Conservation (phyloP, 306 rosid genomes). For the Rubus parviflorus region DNA sequence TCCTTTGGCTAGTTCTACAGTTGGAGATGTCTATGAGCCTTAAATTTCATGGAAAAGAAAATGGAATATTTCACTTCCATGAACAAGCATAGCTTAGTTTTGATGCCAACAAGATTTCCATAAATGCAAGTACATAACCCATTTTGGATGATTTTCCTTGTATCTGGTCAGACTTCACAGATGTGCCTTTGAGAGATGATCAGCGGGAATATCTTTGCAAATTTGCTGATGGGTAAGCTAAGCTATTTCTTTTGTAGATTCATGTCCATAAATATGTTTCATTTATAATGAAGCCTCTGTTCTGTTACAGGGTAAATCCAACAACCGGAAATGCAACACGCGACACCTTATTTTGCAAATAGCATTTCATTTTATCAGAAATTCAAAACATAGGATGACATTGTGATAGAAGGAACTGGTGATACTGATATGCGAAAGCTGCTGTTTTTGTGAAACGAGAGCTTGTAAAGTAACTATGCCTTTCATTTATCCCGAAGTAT, state of each 20-base stretch:
- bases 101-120: not conserved
- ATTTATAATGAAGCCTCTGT: constrained; percentile 20
- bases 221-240: constrained; percentile 86
- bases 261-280: constrained; percentile 20
- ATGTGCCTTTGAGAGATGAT: constrained; percentile 93
- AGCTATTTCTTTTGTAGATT: constrained; percentile 6
- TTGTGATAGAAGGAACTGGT: constrained; percentile 26
- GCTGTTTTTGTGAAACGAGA: constrained; percentile 28
- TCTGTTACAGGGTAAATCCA: constrained; percentile 69
- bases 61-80: not conserved
- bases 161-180: constrained; percentile 73
- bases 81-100: not conserved
- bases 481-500: not conserved
- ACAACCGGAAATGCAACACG: constrained; percentile 91
- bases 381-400: not conserved
- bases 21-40: not conserved
- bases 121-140: constrained; percentile 11
- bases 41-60: not conserved
- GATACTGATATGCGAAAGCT: constrained; percentile 21
- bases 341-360: constrained; percentile 80
- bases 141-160: constrained; percentile 25
- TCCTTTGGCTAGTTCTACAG: not conserved
- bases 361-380: constrained; percentile 30
- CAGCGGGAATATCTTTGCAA: constrained; percentile 86
- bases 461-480: constrained; percentile 13